These are phyloP conservation scores for Umbelopsis sp. DNA, from an alignment of 371 early-diverging fungal genomes.

Conservation along the genomic window DNA sequence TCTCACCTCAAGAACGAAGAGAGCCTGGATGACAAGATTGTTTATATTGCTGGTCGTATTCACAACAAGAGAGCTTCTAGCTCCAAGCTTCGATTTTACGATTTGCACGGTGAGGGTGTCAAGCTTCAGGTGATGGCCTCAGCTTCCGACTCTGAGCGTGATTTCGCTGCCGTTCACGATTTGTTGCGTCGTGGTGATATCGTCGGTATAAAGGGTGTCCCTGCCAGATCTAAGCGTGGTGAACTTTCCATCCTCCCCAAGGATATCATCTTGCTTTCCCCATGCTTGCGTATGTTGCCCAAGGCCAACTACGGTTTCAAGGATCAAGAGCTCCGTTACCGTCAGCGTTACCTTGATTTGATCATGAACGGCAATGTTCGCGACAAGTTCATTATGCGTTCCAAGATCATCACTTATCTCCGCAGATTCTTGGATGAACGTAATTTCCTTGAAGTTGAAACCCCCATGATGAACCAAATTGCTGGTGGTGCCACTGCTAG, in stretches of 20 bases:
- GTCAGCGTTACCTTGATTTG: constrained; percentile 99
- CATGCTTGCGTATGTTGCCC: constrained; percentile 98
- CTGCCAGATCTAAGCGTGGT: constrained; percentile 95
- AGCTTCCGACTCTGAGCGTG: constrained; percentile 76
- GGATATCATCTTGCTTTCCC: constrained; percentile 87
- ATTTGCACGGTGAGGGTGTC: constrained; percentile 91
- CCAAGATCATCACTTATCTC: constrained; percentile 94
- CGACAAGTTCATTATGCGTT: constrained; percentile 91
- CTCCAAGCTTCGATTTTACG: constrained; percentile 94
- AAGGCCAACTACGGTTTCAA: constrained; percentile 96
- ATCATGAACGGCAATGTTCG: constrained; percentile 97
- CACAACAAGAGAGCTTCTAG: constrained; percentile 89
- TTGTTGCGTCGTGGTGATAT: constrained; percentile 97
- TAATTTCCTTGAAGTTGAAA: constrained; percentile 99
- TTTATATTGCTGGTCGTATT: constrained; percentile 87
- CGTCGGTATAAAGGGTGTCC: constrained; percentile 94
- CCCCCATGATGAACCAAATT: constrained; percentile 99
- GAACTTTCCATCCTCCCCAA: constrained; percentile 97
- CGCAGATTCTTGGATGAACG: constrained; percentile 93
- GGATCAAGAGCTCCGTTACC: constrained; percentile 96
- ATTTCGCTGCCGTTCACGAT: constrained; percentile 83
- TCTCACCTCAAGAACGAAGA: constrained; percentile 72
- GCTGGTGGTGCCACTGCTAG: constrained; percentile 99
- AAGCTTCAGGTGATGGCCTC: constrained; percentile 96
- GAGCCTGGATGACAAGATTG: constrained; percentile 67